Base-by-base conservation (phyloP, 192 early-diverging fungal genomes). In the Coemansia sp. region DNA sequence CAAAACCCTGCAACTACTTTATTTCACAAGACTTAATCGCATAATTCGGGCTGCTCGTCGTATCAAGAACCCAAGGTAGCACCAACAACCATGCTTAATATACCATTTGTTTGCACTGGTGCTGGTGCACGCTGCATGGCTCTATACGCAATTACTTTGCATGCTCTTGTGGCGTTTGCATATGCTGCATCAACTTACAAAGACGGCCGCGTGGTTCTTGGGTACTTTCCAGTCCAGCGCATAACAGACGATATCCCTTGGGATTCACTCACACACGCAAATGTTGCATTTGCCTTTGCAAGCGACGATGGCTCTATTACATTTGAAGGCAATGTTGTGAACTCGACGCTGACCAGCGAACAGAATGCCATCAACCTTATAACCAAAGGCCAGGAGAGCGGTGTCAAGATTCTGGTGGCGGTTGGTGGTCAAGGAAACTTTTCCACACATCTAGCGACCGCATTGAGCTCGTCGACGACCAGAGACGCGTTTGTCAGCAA, bases 371-470 rank as follows among this genome's bases (percentile, higher is more conserved):
- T 65, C 9, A 40, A 58, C 16, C 64, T 85, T 19, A 73, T 85
- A 16, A 61, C 69, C 18, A 63, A 67, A 12, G 84, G 81, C 10
- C 67, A 76, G 48, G 64, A 71, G 42, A 69, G 74, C 43, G 66
- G 66, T 18, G 79, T 84, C 57, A 88, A 88, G 45, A 87, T 93
- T 61, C 70, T 91, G 45, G 69, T 89, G 19, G 87, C 91, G 8
- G 85, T 92, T 19, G 92, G 92, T 56, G 92, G 92, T 3, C 92
- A 90, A 85, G 89, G 85, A 58, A 86, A 85, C 56, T 89, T 87
- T 16, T 87, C 85, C 1, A 67, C 66, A n/a, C 70, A 85, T 48
- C 83, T 87, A 54, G 90, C 87, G 40, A 84, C 85, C 0, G 83
- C 87, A 50, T 76, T 77, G 26, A 87, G 89, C 76, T 86, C 87